Evolutionary conservation across 495 filamentous ascomycete species (phyloP).

Genomic region (Aspergillus taichungensis): DNA sequence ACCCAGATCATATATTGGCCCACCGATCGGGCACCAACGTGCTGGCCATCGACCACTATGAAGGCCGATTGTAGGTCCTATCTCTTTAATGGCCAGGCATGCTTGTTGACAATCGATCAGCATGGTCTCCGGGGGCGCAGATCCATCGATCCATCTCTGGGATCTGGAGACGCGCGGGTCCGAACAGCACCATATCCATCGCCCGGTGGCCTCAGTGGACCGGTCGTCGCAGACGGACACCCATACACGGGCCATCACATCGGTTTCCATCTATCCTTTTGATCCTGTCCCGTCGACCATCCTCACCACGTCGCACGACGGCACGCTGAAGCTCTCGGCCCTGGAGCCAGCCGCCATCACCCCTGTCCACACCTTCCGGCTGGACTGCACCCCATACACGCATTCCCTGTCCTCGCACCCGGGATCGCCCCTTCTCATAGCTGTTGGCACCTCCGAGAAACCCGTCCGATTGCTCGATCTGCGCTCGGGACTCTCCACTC

Average conservation of each 20-base stretch:
- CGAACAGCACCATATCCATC: slow-evolving; percentile 38
- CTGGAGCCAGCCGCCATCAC: slow-evolving; percentile 45
- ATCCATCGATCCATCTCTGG: slow-evolving; percentile 73
- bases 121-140: slow-evolving; percentile 73
- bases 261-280: slow-evolving; percentile 82
- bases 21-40: slow-evolving; percentile 71
- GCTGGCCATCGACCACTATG: slow-evolving; percentile 66
- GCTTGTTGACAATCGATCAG: slow-evolving; percentile 26
- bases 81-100: background rate
- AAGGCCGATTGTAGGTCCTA: slow-evolving; percentile 59
- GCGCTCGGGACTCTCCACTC: slow-evolving; percentile 64
- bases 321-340: slow-evolving; percentile 71
- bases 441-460: slow-evolving; percentile 74
- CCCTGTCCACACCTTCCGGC: slow-evolving; percentile 53
- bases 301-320: slow-evolving; percentile 75
- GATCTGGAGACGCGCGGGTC: slow-evolving; percentile 55
- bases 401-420: slow-evolving; percentile 69
- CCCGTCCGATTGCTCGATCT: slow-evolving; percentile 76
- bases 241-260: slow-evolving; percentile 74
- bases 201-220: slow-evolving; percentile 36
- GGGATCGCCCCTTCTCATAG: slow-evolving; percentile 61
- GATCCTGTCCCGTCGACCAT: slow-evolving; percentile 63
- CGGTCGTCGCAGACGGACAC: slow-evolving; percentile 36
- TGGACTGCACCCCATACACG: slow-evolving; percentile 63
- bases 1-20: slow-evolving; percentile 39